phyloP scores from a whole-genome alignment of 345 rosid species.

The Rhizophora mangle region DNA sequence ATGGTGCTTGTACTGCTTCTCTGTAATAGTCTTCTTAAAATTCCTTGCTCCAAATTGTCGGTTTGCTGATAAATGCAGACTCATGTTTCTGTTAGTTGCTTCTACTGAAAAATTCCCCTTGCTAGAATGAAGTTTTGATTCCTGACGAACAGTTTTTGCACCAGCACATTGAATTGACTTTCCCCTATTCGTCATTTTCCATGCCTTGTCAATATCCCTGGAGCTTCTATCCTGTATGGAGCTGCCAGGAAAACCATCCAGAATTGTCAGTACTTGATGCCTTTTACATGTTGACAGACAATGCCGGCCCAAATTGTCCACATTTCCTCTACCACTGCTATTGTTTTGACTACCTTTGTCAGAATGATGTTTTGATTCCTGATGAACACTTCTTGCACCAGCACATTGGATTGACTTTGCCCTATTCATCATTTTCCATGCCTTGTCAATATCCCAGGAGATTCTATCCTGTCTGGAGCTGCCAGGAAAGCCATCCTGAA shows the following conservation, averaged over 20 bases:
- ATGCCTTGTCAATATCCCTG: conserved; percentile 43
- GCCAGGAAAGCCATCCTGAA: conserved; percentile 7
- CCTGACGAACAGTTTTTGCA: conserved; percentile 6
- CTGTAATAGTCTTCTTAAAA: conserved; percentile 1
- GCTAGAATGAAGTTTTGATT: conserved; percentile 12
- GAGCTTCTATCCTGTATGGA: conserved; percentile 10
- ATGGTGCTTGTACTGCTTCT: conserved; percentile 11
- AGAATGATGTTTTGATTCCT: conserved; percentile 13
- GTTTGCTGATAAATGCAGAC: conserved; percentile 9
- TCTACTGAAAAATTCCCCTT: conserved; percentile 21
- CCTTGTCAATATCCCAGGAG: conserved; percentile 36
- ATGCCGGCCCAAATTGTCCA: conserved; percentile 17
- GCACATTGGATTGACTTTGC: conserved; percentile 39
- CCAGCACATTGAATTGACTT: conserved; percentile 29
- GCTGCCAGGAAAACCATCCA: conserved; percentile 3
- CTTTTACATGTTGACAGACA: conserved; percentile 20
- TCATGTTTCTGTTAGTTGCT: conserved; percentile 12
- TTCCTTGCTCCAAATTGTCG: conserved; percentile 17
- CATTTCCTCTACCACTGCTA: not conserved
- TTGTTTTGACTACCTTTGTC: conserved; percentile 3
- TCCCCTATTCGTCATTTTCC: conserved; percentile 61
- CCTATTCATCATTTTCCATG: conserved; percentile 61
- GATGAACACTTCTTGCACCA: conserved; percentile 4
- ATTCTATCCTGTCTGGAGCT: conserved; percentile 7
- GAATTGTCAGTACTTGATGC: conserved; percentile 16